phyloP scores from a whole-genome alignment of 805 yeast genomes.

The Wickerhamiella azyma region DNA sequence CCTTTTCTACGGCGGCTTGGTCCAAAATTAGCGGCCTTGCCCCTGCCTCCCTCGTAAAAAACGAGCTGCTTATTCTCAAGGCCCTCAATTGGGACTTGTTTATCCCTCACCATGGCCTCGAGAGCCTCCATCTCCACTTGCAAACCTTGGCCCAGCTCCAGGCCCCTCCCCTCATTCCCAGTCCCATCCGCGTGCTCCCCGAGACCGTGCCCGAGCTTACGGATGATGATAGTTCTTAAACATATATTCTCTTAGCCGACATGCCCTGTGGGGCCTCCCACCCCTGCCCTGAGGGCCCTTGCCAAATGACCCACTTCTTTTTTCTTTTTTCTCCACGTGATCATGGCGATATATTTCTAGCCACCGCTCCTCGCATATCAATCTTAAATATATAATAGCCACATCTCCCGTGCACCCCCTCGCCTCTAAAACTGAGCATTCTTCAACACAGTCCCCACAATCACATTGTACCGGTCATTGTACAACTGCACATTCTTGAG shows the following conservation, averaged over 20 bases:
- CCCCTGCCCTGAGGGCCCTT: too few species aligned
- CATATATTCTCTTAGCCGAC: too few species aligned
- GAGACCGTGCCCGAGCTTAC: conserved; percentile 3
- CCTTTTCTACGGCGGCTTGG: conserved; percentile 60
- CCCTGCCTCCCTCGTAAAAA: conserved; percentile 33
- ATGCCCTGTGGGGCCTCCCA: too few species aligned
- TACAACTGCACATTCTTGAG: too few species aligned
- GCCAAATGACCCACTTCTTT: too few species aligned
- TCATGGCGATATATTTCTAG: too few species aligned
- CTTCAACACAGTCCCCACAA: background rate
- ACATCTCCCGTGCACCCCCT: too few species aligned
- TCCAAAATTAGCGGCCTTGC: conserved; percentile 55
- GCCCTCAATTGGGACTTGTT: conserved; percentile 44
- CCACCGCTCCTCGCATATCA: too few species aligned
- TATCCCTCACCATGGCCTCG: conserved; percentile 28
- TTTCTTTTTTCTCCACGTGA: too few species aligned
- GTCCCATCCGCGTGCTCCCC: background rate
- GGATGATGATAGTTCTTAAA: conserved; percentile 1
- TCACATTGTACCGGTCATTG: background rate
- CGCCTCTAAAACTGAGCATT: background rate
- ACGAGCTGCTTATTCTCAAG: conserved; percentile 42
- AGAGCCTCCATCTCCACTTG: conserved; percentile 3
- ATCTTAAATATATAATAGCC: too few species aligned
- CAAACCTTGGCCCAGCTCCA: background rate
- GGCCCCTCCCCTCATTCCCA: background rate